A percentile compares a stretch with the other conserved stretches of the same genome.
Evolutionary conservation across 2,329 filamentous ascomycete genomes (phyloP).

Genomic region (Hypoxylon rubiginosum): DNA sequence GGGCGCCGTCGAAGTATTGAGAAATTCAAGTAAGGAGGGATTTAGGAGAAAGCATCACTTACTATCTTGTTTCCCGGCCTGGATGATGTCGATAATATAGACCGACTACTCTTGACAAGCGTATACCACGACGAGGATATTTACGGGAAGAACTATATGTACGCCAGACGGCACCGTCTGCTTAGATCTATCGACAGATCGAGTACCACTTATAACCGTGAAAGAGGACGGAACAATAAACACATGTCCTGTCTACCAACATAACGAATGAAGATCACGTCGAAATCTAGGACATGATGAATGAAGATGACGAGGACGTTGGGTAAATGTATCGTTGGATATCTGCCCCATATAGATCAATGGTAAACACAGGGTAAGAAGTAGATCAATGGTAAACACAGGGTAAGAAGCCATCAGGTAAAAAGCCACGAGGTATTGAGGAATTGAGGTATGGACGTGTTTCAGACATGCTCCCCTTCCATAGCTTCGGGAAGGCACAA

Average conservation of each 20-base stretch:
- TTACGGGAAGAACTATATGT: neutral
- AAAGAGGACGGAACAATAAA: neutral
- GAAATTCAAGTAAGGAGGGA: neutral
- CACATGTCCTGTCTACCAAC: too few relatives aligned
- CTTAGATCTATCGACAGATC: neutral
- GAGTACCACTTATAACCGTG: neutral
- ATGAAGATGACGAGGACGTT: neutral
- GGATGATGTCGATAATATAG: neutral
- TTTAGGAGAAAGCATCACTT: neutral
- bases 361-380: conserved; percentile 20
- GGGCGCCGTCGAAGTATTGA: conserved; percentile 7
- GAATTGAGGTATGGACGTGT: conserved; percentile 15
- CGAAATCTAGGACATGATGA: neutral
- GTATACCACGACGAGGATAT: neutral
- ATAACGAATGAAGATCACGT: neutral
- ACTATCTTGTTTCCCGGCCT: conserved; percentile 10
- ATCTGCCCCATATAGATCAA: neutral
- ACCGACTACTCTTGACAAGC: neutral
- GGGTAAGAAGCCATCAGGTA: conserved; percentile 11
- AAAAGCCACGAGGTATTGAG: conserved; percentile 3
- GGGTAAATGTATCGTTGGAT: neutral
- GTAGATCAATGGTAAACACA: conserved; percentile 18
- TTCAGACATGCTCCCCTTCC: conserved; percentile 15
- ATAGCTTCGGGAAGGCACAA: conserved; percentile 18
- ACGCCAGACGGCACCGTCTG: neutral